Percentiles rank a stretch among this genome's conserved stretches.
Evolutionary conservation across 441 rosid species (phyloP).

Genomic region (Pelargonium citronellum): DNA sequence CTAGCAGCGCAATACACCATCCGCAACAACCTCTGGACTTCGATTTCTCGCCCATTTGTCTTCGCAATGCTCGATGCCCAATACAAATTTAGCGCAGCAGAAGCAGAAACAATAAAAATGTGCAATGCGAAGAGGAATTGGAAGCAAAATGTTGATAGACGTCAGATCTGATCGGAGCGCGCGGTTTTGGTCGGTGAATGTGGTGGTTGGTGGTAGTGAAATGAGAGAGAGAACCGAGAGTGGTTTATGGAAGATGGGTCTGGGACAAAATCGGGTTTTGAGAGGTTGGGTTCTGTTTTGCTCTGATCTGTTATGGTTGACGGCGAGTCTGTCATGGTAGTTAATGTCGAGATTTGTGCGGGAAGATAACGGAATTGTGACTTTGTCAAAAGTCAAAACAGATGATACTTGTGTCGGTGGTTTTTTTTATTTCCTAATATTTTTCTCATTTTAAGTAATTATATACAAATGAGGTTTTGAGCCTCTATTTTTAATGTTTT

Average conservation of each 20-base stretch:
- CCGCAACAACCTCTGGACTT: constrained; percentile 57
- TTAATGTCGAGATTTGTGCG: background rate
- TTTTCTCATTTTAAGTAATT: too few species aligned
- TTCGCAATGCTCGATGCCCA: background rate
- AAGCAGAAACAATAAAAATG: too few species aligned
- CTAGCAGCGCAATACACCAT: constrained; percentile 43
- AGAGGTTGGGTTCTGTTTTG: background rate
- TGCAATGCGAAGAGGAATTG: too few species aligned
- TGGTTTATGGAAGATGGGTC: too few species aligned
- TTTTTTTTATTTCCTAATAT: too few species aligned
- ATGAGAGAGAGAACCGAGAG: background rate
- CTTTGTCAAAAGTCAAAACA: constrained; percentile 3
- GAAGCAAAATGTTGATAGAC: too few species aligned
- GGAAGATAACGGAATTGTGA: background rate
- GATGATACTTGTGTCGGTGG: too few species aligned
- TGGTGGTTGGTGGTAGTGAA: background rate
- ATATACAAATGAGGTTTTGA: too few species aligned
- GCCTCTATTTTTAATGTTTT: too few species aligned
- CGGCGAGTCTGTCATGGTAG: background rate
- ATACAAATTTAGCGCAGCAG: too few species aligned
- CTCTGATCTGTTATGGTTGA: background rate
- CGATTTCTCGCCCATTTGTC: constrained; percentile 49
- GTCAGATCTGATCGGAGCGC: too few species aligned
- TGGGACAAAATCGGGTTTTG: too few species aligned
- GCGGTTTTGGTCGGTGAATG: background rate